Percentiles rank a stretch among this genome's conserved stretches.
Evolutionary conservation across 2,329 filamentous ascomycete genomes (phyloP).

Genomic region (Diaporthe sp.): DNA sequence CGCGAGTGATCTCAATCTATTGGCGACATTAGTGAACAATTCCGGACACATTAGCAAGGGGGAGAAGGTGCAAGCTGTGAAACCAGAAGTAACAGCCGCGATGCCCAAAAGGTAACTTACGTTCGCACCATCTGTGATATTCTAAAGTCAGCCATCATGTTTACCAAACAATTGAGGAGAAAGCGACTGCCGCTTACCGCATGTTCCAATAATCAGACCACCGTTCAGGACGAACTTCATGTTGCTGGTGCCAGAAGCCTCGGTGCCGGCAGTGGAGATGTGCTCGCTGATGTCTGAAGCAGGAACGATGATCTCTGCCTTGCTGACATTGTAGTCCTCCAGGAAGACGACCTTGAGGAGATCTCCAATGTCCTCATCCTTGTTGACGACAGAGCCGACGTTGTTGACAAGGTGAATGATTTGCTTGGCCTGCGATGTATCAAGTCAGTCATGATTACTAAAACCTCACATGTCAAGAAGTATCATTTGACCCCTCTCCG

Average conservation of each 20-base stretch:
- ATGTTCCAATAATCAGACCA: constrained; percentile 96
- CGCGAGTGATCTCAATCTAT: constrained; percentile 95
- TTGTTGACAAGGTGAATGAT: constrained; percentile 97
- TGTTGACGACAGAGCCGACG: constrained; percentile 90
- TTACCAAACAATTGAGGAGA: too few relatives aligned
- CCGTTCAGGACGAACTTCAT: constrained; percentile 99
- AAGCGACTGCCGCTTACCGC: constrained; percentile 55
- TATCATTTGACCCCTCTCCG: too few relatives aligned
- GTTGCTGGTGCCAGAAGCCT: constrained; percentile 91
- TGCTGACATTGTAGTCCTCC: constrained; percentile 99
- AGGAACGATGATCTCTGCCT: constrained; percentile 95
- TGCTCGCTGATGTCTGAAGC: constrained; percentile 98
- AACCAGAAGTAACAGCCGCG: background rate
- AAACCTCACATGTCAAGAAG: background rate
- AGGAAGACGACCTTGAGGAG: constrained; percentile 97
- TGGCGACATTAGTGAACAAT: constrained; percentile 29
- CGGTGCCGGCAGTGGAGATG: constrained; percentile 97
- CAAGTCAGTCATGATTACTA: background rate
- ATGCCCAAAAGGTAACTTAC: constrained; percentile 62
- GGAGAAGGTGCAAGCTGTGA: too few relatives aligned
- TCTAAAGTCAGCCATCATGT: background rate
- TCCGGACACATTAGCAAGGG: constrained; percentile 10
- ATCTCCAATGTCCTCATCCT: constrained; percentile 90
- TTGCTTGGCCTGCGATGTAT: constrained; percentile 70
- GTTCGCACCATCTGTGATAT: constrained; percentile 80